Evolutionary conservation across 2,329 filamentous ascomycete genomes (phyloP).

Genomic region (Monosporascus cannonballus): DNA sequence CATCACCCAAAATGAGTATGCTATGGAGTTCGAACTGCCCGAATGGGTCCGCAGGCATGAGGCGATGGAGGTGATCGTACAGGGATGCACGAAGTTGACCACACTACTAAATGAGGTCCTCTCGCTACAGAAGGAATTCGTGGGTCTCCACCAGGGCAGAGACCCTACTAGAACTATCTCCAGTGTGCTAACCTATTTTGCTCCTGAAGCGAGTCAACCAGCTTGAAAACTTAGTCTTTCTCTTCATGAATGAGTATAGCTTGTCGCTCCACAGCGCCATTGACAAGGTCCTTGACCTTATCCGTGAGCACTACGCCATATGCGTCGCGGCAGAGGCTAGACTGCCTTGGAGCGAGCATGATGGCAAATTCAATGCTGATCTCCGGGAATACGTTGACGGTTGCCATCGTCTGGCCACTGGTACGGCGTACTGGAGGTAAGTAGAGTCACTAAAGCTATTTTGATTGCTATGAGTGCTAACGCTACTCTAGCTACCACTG

Average conservation of each 20-base stretch:
- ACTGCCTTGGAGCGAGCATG: constrained; percentile 21
- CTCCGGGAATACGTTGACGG: constrained; percentile 21
- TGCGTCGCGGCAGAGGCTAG: constrained; percentile 21
- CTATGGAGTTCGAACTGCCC: constrained; percentile 24
- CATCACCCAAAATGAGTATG: constrained; percentile 24
- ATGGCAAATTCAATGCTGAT: constrained; percentile 19
- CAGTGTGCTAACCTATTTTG: background rate
- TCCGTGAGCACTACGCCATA: constrained; percentile 21
- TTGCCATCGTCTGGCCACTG: constrained; percentile 20
- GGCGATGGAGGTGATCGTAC: constrained; percentile 21
- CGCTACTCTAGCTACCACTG: constrained; percentile 17
- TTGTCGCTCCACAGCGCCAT: constrained; percentile 15
- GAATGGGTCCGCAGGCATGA: constrained; percentile 19
- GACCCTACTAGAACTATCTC: no score
- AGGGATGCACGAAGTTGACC: constrained; percentile 20
- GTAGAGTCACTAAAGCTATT: constrained; percentile 1
- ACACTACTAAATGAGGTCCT: constrained; percentile 22
- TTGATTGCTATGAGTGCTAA: background rate
- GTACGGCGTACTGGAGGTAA: constrained; percentile 22
- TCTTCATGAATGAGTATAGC: constrained; percentile 22
- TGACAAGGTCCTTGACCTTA: constrained; percentile 18
- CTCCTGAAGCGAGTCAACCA: constrained; percentile 17
- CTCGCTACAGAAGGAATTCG: constrained; percentile 26
- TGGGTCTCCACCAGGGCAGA: constrained; percentile 9
- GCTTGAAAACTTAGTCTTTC: constrained; percentile 21